Evolutionary conservation across 306 rosid species (phyloP), one percentile per base, ranked within the genome.

Genomic region (Fragaria iinumae): DNA sequence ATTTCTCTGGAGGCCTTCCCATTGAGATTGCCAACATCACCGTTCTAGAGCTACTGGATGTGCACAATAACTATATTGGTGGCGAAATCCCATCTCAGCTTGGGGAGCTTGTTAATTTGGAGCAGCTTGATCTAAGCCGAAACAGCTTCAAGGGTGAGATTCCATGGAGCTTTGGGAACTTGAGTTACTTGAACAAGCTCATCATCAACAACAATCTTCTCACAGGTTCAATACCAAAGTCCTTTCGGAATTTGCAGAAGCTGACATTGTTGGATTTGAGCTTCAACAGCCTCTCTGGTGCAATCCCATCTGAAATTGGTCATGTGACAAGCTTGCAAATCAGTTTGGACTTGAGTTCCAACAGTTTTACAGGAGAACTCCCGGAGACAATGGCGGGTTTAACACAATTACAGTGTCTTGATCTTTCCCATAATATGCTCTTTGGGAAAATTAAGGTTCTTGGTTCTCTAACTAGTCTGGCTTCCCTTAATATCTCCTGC

Each of bases 101-200:
- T 12, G 97, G 93, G 16, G 96, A 87, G 63, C 96, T 96, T 83
- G 93, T 87, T 71, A 96, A 96, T 56, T 83, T 92, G 74, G 98
- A 96, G 89, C 97, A 89, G 88, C 93, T 96, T 81, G 99, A 96
- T 83, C 91, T 96, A n/a, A 91, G 98, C 62, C 68, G 78, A 25
- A 96, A 96, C 88, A 86, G 93, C 85, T 96, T 96, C 83, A 83
- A 72, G 11, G 96, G 98, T 47, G 81, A 76, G 78, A 91, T 96
- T 68, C 98, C 99, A 20, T 78, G 76, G 86, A 92, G 97, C 76
- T 89, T 92, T 76, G 99, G 98, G 27, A 96, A 92, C 83, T 87
- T 92, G 38, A 92, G 96, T 74, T 92, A 92, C 85, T 83, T 96
- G 93, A 89, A 91, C 89, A 90, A 96, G 84, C 93, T 96, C 76